Conservation (phyloP, 2,329 filamentous ascomycete genomes). For the Pseudocercospora ulei region DNA sequence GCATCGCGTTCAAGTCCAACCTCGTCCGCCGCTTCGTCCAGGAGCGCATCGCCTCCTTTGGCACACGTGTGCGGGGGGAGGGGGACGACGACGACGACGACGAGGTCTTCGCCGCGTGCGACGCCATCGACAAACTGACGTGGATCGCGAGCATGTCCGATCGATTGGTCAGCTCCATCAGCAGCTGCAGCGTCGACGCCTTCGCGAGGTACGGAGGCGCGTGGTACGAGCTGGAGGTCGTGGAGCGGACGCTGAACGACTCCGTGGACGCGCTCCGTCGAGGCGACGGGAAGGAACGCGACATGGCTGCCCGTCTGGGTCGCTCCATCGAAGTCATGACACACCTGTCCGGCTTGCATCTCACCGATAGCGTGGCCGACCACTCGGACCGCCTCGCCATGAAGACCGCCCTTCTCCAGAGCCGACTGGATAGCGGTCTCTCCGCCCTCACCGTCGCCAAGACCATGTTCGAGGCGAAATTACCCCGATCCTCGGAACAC, state of each 20-base stretch:
- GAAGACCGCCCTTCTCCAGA: conserved; percentile 65
- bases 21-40: conserved; percentile 69
- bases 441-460: conserved; percentile 55
- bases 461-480: conserved; percentile 56
- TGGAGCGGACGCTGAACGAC: conserved; percentile 76
- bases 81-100: conserved; percentile 73
- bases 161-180: conserved; percentile 72
- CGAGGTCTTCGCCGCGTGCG: conserved; percentile 67
- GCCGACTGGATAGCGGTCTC: conserved; percentile 68
- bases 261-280: conserved; percentile 78
- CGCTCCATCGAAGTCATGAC: conserved; percentile 72
- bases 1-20: conserved; percentile 77
- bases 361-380: conserved; percentile 58
- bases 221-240: conserved; percentile 77
- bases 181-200: conserved; percentile 63
- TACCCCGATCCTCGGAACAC: conserved; percentile 41
- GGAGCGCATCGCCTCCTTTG: conserved; percentile 61
- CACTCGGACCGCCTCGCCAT: conserved; percentile 74
- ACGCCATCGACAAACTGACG: conserved; percentile 73
- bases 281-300: conserved; percentile 76
- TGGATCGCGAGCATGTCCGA: conserved; percentile 77
- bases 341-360: conserved; percentile 75
- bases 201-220: conserved; percentile 72
- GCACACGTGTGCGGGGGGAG: conserved; percentile 60
- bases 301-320: conserved; percentile 70